A percentile compares a stretch with the other conserved stretches of the same genome.
phyloP scores from a whole-genome alignment of 805 yeast genomes.

The Spencermartinsiella europaea region DNA sequence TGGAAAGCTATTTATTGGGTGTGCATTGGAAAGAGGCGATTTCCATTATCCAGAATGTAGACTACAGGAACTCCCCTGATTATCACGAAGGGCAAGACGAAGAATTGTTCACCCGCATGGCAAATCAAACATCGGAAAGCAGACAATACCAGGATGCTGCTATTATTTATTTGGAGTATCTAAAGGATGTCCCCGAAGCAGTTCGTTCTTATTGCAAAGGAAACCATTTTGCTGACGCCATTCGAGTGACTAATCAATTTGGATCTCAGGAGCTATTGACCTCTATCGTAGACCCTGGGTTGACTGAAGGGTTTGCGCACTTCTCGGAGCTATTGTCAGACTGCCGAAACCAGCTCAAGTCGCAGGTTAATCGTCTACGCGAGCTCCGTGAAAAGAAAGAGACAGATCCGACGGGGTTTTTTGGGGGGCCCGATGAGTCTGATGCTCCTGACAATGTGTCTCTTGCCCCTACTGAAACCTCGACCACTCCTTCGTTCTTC shows the following conservation, averaged over 20 bases:
- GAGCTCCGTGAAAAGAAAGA: slow-evolving; percentile 79
- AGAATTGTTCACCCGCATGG: slow-evolving; percentile 55
- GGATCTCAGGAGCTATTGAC: slow-evolving; percentile 34
- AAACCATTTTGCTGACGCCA: slow-evolving; percentile 69
- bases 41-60: slow-evolving; percentile 39
- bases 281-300: slow-evolving; percentile 59
- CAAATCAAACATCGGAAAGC: slow-evolving; percentile 49
- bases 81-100: slow-evolving; percentile 24
- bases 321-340: slow-evolving; percentile 91
- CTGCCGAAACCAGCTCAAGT: slow-evolving; percentile 75
- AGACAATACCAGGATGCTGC: slow-evolving; percentile 83
- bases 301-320: slow-evolving; percentile 83
- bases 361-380: slow-evolving; percentile 78
- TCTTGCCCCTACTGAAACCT: slow-evolving; percentile 88
- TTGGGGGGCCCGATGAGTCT: slow-evolving; percentile 69
- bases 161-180: slow-evolving; percentile 57
- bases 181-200: slow-evolving; percentile 58
- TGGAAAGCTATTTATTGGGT: slow-evolving; percentile 63
- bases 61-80: slow-evolving; percentile 30
- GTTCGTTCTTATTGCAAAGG: slow-evolving; percentile 67
- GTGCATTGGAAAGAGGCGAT: slow-evolving; percentile 86
- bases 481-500: slow-evolving; percentile 87
- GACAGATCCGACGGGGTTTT: slow-evolving; percentile 81
- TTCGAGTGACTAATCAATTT: slow-evolving; percentile 49
- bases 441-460: slow-evolving; percentile 93